These are phyloP conservation scores for Amaranthus cruentus DNA, from an alignment of 148 eudicot genomes.

Conservation along the genomic window DNA sequence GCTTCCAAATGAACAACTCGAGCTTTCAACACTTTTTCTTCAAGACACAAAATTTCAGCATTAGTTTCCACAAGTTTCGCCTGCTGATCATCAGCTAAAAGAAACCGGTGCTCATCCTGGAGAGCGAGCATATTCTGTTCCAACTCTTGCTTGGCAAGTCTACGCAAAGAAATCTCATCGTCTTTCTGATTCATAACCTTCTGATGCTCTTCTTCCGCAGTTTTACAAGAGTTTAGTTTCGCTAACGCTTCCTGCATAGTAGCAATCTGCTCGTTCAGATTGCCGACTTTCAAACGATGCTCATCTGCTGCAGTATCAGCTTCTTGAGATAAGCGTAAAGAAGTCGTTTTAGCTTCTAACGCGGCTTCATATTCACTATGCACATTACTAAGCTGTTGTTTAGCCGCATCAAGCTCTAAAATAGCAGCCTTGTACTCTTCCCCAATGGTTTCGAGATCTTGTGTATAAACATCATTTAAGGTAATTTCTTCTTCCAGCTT, in stretches of 20 bases:
- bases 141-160: conserved; percentile 35
- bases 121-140: conserved; percentile 35
- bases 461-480: conserved; percentile 15
- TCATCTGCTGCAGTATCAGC: conserved; percentile 43
- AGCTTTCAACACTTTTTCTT: conserved; percentile 41
- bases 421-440: conserved; percentile 8
- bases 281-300: conserved; percentile 36
- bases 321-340: conserved; percentile 49
- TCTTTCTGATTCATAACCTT: conserved; percentile 37
- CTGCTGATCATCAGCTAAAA: conserved; percentile 34
- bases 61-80: conserved; percentile 51
- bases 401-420: conserved; percentile 37
- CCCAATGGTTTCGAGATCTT: conserved; percentile 4
- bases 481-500: conserved; percentile 49
- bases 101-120: conserved; percentile 31
- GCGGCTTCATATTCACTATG: conserved; percentile 58
- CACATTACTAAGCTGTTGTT: conserved; percentile 63
- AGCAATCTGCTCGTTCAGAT: conserved; percentile 48
- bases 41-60: conserved; percentile 40
- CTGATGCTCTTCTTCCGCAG: conserved; percentile 41
- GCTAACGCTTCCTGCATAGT: conserved; percentile 37
- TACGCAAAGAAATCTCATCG: conserved; percentile 26
- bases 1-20: conserved; percentile 35
- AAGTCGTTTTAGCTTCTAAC: conserved; percentile 40
- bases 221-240: conserved; percentile 36